A percentile compares a stretch with the other conserved stretches of the same genome.
These are phyloP conservation scores for Salix suchowensis DNA, from an alignment of 345 rosid species.

Conservation along the genomic window DNA sequence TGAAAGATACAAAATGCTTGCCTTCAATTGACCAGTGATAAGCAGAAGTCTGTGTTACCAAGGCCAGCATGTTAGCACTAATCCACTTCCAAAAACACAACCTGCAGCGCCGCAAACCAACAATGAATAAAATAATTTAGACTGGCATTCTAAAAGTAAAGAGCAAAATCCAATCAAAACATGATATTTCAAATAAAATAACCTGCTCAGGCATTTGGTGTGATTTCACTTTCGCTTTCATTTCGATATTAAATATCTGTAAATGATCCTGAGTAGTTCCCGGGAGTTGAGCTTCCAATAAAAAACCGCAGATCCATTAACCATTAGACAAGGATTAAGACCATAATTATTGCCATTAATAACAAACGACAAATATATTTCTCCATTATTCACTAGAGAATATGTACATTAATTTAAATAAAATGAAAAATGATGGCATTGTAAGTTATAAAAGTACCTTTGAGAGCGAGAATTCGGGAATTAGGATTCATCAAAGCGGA, in stretches of 20 bases:
- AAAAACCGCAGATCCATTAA: background rate
- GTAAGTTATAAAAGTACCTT: slow-evolving; percentile 41
- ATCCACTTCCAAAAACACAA: slow-evolving; percentile 97
- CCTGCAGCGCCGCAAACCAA: slow-evolving; percentile 31
- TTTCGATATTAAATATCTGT: slow-evolving; percentile 92
- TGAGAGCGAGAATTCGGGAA: slow-evolving; percentile 72
- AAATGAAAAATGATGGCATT: background rate
- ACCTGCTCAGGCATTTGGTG: slow-evolving; percentile 98
- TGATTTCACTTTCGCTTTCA: slow-evolving; percentile 82
- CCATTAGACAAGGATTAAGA: background rate
- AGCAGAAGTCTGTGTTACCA: slow-evolving; percentile 75
- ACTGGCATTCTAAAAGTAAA: background rate
- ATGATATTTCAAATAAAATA: background rate
- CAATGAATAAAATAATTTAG: background rate
- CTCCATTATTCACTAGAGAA: background rate
- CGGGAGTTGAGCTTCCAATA: slow-evolving; percentile 68
- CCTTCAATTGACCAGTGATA: slow-evolving; percentile 99
- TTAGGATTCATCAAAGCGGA: slow-evolving; percentile 76
- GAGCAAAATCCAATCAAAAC: background rate
- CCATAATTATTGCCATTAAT: background rate
- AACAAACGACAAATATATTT: background rate
- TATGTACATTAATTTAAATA: background rate
- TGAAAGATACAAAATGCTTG: slow-evolving; percentile 12
- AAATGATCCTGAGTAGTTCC: slow-evolving; percentile 94
- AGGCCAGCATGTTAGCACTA: slow-evolving; percentile 74